Evolutionary conservation across 2,329 filamentous ascomycete species (phyloP), one percentile per base, ranked within the genome.

Genomic region (Aspergillus sp.): DNA sequence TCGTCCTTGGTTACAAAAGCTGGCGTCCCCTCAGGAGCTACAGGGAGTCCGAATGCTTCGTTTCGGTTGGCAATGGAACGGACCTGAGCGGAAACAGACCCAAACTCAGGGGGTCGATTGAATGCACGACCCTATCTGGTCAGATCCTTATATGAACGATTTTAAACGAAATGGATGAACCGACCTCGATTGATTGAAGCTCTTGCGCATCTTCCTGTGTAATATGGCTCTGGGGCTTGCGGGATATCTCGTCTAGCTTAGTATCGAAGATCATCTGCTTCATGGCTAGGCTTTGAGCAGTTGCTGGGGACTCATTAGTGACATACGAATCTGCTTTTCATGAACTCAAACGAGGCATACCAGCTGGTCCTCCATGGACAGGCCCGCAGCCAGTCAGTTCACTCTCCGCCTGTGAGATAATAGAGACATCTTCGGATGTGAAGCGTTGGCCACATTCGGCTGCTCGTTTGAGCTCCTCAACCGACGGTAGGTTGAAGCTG

Each of bases 201-300:
- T 63, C 50, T 10, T 54, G 49, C n/a, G 64, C 63, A 51, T 66
- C 63, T 12, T 61, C 51, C 39, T 58, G 54, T 12, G 61, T 64
- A 26, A 65, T 64, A 28, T 63, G 54, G n/a, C 52, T 62, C 26
- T 54, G 58, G 7, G 62, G 62, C 42, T 67, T 67, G 2, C 57
- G 48, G 5, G 59, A 53, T 4, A 65, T 41, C 33, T 65, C 61
- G 9, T 65, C 58, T 1, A 64, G 26, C 42, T 61, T 64, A 26
- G 49, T 57, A 40, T 67, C 60, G 12, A 65, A 65, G 27, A 63
- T 64, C 55, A 60, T 64, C 46, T 65, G 62, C 35, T 55, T 51
- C 53, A 63, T 64, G 0, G 58, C 59, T 19, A 65, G 51, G 38
- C 60, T 60, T 12, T 66, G 63, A 0, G 62, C 64, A 7, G 59